Evolutionary conservation across 768 basidiomycete species (phyloP).

Genomic region (Lactifluus echinatus): DNA sequence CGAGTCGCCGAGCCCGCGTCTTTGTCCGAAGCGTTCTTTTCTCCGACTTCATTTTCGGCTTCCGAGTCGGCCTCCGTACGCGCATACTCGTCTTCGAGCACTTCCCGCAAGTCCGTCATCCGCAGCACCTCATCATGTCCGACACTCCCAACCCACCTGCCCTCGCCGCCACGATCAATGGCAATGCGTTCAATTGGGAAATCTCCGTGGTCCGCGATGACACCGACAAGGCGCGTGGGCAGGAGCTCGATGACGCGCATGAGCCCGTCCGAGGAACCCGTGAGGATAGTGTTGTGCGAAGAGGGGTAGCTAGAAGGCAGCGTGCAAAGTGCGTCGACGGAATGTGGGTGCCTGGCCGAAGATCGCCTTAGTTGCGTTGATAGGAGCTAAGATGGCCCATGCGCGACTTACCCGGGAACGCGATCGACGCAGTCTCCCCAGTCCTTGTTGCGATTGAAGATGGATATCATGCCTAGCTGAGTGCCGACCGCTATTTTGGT

Average conservation of each 20-base stretch:
- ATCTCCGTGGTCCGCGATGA: constrained; percentile 86
- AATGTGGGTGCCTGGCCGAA: constrained; percentile 71
- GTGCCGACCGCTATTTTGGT: constrained; percentile 84
- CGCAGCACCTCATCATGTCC: constrained; percentile 84
- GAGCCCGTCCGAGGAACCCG: constrained; percentile 88
- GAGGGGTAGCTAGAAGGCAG: constrained; percentile 55
- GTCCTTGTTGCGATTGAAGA: constrained; percentile 81
- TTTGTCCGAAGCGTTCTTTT: constrained; percentile 22
- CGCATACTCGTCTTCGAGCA: constrained; percentile 52
- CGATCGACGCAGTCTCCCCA: constrained; percentile 92
- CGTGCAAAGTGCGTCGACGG: constrained; percentile 77
- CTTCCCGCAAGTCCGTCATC: constrained; percentile 74
- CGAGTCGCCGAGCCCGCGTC: constrained; percentile 20
- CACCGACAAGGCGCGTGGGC: constrained; percentile 83
- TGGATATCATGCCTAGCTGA: constrained; percentile 78
- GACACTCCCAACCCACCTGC: constrained; percentile 86
- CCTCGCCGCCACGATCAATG: constrained; percentile 46
- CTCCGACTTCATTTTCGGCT: constrained; percentile 16
- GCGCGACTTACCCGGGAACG: constrained; percentile 64
- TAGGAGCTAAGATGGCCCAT: constrained; percentile 1
- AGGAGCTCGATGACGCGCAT: constrained; percentile 80
- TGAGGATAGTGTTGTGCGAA: constrained; percentile 67
- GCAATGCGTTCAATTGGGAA: constrained; percentile 87
- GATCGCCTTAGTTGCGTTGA: neutral
- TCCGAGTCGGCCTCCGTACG: constrained; percentile 26